Percentiles rank a stretch among this genome's conserved stretches.
Evolutionary conservation across 2,329 filamentous ascomycete genomes (phyloP).

Genomic region (Leptoxyphium fumago): DNA sequence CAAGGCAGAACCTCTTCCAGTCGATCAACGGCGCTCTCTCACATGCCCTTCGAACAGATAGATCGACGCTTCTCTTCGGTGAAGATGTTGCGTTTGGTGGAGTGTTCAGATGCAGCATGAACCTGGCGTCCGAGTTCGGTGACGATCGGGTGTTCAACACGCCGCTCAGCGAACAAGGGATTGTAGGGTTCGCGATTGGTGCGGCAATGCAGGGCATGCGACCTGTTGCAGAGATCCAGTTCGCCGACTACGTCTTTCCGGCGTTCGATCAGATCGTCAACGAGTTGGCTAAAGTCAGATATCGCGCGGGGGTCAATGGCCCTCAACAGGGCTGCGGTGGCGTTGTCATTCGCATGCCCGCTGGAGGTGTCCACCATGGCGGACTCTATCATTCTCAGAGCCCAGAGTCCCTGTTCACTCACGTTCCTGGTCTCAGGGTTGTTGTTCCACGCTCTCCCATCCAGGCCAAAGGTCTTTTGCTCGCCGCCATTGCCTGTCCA

Average conservation of each 20-base stretch:
- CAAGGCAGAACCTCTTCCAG: slow-evolving; percentile 86
- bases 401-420: slow-evolving; percentile 76
- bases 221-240: slow-evolving; percentile 87
- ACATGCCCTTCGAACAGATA: slow-evolving; percentile 67
- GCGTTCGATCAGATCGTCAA: slow-evolving; percentile 92
- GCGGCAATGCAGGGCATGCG: slow-evolving; percentile 82
- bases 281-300: slow-evolving; percentile 78
- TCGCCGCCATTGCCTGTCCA: slow-evolving; percentile 60
- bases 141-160: slow-evolving; percentile 90
- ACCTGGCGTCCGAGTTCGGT: slow-evolving; percentile 75
- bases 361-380: slow-evolving; percentile 78
- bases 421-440: slow-evolving; percentile 72
- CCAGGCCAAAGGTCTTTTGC: slow-evolving; percentile 76
- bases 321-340: slow-evolving; percentile 44
- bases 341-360: slow-evolving; percentile 79
- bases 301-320: slow-evolving; percentile 45
- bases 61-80: slow-evolving; percentile 79
- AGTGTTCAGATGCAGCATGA: slow-evolving; percentile 85
- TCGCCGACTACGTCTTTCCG: slow-evolving; percentile 86
- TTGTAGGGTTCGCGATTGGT: slow-evolving; percentile 86
- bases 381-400: slow-evolving; percentile 81
- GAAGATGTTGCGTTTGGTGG: slow-evolving; percentile 96
- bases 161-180: slow-evolving; percentile 83
- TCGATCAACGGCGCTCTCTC: slow-evolving; percentile 82
- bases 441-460: slow-evolving; percentile 73